Conservation (phyloP, 2,329 filamentous ascomycete species). For the Fusarium heterosporum region DNA sequence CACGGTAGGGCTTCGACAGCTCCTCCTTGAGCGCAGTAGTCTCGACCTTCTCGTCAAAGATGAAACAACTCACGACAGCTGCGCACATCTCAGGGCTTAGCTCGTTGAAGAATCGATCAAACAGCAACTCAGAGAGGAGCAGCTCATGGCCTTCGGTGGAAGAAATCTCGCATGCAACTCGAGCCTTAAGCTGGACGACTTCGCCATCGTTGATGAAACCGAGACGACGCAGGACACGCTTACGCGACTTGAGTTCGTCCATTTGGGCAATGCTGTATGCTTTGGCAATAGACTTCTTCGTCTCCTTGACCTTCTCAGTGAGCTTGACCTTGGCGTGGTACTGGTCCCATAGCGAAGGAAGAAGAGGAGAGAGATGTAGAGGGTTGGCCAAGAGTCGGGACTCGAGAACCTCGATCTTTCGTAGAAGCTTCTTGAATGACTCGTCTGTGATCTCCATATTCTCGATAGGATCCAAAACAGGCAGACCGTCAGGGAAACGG, state of each 20-base stretch:
- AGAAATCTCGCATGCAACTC: slow-evolving; percentile 97
- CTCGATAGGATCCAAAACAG: slow-evolving; percentile 90
- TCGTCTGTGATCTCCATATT: slow-evolving; percentile 96
- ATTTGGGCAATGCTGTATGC: slow-evolving; percentile 91
- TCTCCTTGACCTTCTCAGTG: slow-evolving; percentile 82
- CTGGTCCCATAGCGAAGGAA: slow-evolving; percentile 87
- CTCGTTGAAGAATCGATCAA: slow-evolving; percentile 98
- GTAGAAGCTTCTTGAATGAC: slow-evolving; percentile 88
- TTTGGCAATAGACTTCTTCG: slow-evolving; percentile 87
- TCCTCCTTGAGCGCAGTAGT: slow-evolving; percentile 83
- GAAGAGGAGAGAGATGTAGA: slow-evolving; percentile 87
- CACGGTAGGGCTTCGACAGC: slow-evolving; percentile 84
- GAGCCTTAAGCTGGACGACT: slow-evolving; percentile 95
- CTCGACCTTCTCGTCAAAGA: slow-evolving; percentile 96
- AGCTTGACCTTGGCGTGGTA: slow-evolving; percentile 85
- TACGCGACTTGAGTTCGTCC: slow-evolving; percentile 95
- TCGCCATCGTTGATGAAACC: slow-evolving; percentile 96
- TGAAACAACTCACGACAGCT: slow-evolving; percentile 89
- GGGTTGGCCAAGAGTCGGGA: slow-evolving; percentile 89
- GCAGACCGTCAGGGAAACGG: slow-evolving; percentile 92
- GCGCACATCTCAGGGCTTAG: slow-evolving; percentile 88
- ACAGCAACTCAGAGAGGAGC: slow-evolving; percentile 90
- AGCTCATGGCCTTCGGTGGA: slow-evolving; percentile 92
- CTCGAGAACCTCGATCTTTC: slow-evolving; percentile 97
- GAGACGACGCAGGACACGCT: slow-evolving; percentile 91